phyloP scores from a whole-genome alignment of 2,329 filamentous ascomycete genomes.

The Rhytidhysteron rufulum region DNA sequence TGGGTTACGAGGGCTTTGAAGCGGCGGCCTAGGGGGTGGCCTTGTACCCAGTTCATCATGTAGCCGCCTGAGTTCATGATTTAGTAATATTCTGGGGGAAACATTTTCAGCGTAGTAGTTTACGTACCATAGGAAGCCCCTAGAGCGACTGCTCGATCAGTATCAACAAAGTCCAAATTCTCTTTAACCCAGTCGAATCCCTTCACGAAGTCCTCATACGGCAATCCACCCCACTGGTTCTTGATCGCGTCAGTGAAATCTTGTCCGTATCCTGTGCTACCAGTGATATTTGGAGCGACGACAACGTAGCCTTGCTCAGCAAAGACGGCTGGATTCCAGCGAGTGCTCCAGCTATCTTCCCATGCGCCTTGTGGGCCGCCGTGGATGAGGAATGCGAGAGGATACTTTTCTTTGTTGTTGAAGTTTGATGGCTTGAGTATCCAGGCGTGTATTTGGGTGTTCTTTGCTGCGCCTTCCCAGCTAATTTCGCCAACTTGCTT shows the following conservation, averaged over 20 bases:
- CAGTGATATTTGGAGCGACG: conserved; percentile 77
- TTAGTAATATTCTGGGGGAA: neutral
- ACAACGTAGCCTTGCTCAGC: conserved; percentile 85
- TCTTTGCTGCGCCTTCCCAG: conserved; percentile 59
- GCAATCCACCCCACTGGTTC: conserved; percentile 77
- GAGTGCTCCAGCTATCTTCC: conserved; percentile 71
- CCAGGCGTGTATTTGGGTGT: conserved; percentile 66
- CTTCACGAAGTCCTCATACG: conserved; percentile 77
- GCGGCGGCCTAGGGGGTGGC: conserved; percentile 72
- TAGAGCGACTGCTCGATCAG: conserved; percentile 64
- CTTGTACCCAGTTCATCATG: conserved; percentile 79
- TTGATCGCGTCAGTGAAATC: conserved; percentile 71
- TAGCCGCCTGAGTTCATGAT: conserved; percentile 19
- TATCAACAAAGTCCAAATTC: conserved; percentile 66
- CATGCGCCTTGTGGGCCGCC: conserved; percentile 78
- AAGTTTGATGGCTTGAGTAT: conserved; percentile 64
- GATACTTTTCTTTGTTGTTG: conserved; percentile 67
- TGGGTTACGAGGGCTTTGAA: conserved; percentile 89
- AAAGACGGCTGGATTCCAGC: conserved; percentile 84
- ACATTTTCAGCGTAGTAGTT: neutral
- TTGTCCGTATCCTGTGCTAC: conserved; percentile 79
- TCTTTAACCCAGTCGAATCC: conserved; percentile 70
- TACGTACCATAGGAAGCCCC: conserved; percentile 53
- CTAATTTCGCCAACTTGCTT: conserved; percentile 66
- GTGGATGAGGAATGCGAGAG: conserved; percentile 75